Evolutionary conservation across 1,284 basidiomycete genomes (phyloP).

Genomic region (Rhodotorula sp.): DNA sequence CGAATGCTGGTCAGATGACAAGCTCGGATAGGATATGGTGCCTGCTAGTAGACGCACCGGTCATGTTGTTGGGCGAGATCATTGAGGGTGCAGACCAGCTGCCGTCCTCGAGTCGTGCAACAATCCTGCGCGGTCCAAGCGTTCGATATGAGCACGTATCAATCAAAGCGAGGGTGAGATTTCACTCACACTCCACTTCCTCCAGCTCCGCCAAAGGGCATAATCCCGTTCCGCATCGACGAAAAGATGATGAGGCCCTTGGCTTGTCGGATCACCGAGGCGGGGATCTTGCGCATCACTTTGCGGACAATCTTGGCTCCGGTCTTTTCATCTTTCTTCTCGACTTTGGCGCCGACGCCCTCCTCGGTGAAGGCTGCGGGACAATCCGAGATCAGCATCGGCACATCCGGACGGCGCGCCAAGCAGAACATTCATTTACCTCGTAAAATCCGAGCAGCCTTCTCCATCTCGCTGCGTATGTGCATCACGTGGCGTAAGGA

Average conservation of each 20-base stretch:
- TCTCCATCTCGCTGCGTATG: constrained; percentile 51
- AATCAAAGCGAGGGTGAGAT: neutral
- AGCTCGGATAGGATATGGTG: too few relatives aligned
- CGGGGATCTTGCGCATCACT: constrained; percentile 56
- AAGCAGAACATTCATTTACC: neutral
- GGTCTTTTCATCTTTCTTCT: constrained; percentile 40
- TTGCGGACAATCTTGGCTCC: constrained; percentile 49
- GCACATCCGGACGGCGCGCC: neutral
- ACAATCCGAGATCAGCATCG: neutral
- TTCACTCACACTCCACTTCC: neutral
- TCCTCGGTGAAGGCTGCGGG: constrained; percentile 44
- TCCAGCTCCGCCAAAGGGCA: constrained; percentile 51
- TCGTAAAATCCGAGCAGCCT: constrained; percentile 55
- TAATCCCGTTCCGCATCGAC: constrained; percentile 53
- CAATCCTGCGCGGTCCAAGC: constrained; percentile 52
- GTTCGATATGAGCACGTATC: neutral
- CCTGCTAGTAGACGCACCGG: constrained; percentile 13
- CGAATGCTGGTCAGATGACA: too few relatives aligned
- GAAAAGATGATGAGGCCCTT: constrained; percentile 54
- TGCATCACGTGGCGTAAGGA: too few relatives aligned
- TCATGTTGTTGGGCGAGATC: constrained; percentile 56
- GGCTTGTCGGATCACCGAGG: constrained; percentile 53
- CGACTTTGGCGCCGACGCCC: constrained; percentile 44
- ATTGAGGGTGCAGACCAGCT: constrained; percentile 56
- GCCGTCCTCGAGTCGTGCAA: constrained; percentile 52